Base-by-base conservation (phyloP, 108 stramenopile species). In the Chaetoceros tenuissimus region DNA sequence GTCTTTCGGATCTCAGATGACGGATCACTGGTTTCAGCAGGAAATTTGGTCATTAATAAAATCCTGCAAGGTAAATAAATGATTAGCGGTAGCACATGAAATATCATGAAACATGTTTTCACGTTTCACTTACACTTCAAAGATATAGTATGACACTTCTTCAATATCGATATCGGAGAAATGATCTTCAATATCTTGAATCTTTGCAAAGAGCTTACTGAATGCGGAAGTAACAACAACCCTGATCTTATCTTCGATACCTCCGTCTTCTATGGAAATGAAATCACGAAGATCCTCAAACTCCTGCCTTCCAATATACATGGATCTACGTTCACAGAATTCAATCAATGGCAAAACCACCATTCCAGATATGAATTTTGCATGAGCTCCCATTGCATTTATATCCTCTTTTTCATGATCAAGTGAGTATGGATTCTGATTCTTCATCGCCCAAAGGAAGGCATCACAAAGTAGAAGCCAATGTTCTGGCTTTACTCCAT, bases 391-490 rank as follows among this genome's bases (percentile, higher is more conserved):
- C 22, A 8, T 18, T 1, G 51, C 3, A n/a, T n/a, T n/a, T n/a
- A n/a, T n/a, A 51, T 62, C 60, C 27, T 62, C 60, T 2, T 13
- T 10, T 3, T 62, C 60, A 40, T 43, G 25, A 1, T 62, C 60
- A 2, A 26, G 20, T 1, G 25, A 10, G 17, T 62, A 62, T 10
- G 60, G 60, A 2, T 5, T 16, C 8, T 62, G 60, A 2, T 46
- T 51, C 2, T 53, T 3, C 52, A 62, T 62, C 1, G 51, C 24
- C 60, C 60, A 62, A 16, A 62, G 26, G 23, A 62, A 62, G 2
- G 60, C 60, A 2, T 62, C 60, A 53, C 60, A 62, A 23, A 62
- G 26, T 1, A 22, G 24, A n/a, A 62, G 18, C 60, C 60, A 62
- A 43, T 62, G 25, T 2, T 19, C 1, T 3, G 60, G 60, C 25